Percentiles rank a stretch among this genome's conserved stretches.
Conservation (phyloP, 2,329 filamentous ascomycete genomes). For the Colletotrichum tamarilloi region DNA sequence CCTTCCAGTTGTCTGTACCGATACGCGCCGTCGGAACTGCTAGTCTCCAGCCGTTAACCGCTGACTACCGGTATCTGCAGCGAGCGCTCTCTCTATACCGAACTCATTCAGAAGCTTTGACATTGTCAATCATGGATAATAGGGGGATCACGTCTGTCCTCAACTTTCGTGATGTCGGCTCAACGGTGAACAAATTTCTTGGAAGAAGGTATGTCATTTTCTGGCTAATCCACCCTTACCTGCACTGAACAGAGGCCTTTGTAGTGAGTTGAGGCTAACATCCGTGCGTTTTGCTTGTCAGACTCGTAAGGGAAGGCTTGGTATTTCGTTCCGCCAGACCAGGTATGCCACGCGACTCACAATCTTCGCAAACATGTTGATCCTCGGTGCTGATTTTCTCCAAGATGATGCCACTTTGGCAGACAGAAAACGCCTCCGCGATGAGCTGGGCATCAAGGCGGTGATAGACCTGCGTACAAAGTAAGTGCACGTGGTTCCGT, state of each 20-base stretch:
- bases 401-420: conserved; percentile 75
- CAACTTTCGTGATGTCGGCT: conserved; percentile 83
- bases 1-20: not conserved
- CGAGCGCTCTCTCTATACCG: not conserved
- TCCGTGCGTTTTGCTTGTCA: conserved; percentile 37
- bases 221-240: not conserved
- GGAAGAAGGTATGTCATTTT: conserved; percentile 60
- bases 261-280: not conserved
- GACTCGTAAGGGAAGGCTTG: conserved; percentile 68
- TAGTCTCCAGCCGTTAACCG: not conserved
- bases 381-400: not conserved
- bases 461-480: conserved; percentile 85
- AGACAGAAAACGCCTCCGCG: conserved; percentile 70
- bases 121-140: conserved; percentile 21
- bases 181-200: conserved; percentile 70
- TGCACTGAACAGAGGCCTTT: not conserved
- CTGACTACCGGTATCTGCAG: not conserved
- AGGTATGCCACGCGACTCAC: conserved; percentile 48
- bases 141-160: conserved; percentile 55
- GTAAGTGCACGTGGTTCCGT: conserved; percentile 51
- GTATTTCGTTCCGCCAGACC: conserved; percentile 76
- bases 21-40: not conserved
- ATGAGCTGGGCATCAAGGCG: conserved; percentile 73
- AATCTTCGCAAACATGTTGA: not conserved
- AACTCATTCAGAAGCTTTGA: not conserved